Evolutionary conservation across 345 rosid species (phyloP), one percentile per base, ranked within the genome.

Genomic region (Cardamine chenopodiifolia): DNA sequence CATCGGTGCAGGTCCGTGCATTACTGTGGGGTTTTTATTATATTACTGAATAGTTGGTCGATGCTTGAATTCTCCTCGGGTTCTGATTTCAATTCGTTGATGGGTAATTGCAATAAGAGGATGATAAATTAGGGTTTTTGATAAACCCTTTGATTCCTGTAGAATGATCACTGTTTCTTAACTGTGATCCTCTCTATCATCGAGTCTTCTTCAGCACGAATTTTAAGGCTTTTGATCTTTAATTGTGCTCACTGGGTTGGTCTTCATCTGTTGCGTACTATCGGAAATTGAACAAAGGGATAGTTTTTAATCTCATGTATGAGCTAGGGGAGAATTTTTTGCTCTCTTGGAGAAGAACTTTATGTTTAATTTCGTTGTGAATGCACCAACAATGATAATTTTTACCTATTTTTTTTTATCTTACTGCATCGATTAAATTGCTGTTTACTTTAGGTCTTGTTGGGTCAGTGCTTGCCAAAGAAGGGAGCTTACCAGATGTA

Each of bases 381-480:
- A 35, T 59, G 58, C 25, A 42, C 10, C n/a, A 14, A 18, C 3
- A 2, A 17, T 8, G 45, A 26, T 58, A 1, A 17, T n/a, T 13
- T 45, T 2, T 53, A 25, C 5, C n/a, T 34, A 9, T 64, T 66
- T 7, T 3, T 64, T 66, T 7, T 3, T n/a, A 34, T 13, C 18
- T 53, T 53, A 26, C 32, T 26, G 20, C 7, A 7, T 37, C 23
- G 17, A n/a, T 48, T 37, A 11, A 26, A 18, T 61, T 23, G 42
- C 70, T 34, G n/a, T 59, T 25, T 49, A 47, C 63, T 56, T 71
- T 73, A 96, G 99, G 98, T 52, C 56, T 96, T 79, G 80, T 86
- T 73, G 98, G 98, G 66, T 92, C 98, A 0, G 85, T 90, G 73
- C 87, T 90, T 79, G 97, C 85, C 8, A 92, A 86, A 80, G 99